Conservation (phyloP, 371 early-diverging fungal genomes). For the Funneliformis caledonium region DNA sequence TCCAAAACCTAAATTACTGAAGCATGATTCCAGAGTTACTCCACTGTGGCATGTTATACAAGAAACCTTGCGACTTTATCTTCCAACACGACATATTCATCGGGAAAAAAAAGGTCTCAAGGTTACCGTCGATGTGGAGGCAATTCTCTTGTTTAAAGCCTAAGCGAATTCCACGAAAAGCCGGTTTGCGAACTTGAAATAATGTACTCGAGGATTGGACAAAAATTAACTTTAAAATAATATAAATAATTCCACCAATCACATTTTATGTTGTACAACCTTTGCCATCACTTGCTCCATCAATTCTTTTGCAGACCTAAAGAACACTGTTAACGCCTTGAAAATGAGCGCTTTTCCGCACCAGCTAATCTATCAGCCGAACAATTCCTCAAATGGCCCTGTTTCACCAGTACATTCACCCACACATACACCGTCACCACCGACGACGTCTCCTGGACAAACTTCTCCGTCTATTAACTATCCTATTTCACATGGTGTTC, state of each 20-base stretch:
- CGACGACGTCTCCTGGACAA: constrained; percentile 32
- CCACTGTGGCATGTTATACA: not conserved
- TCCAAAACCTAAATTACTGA: too few species aligned
- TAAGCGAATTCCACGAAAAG: too few species aligned
- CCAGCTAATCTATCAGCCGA: constrained; percentile 36
- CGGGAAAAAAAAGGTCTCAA: not conserved
- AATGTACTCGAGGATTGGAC: too few species aligned
- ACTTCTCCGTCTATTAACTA: constrained; percentile 32
- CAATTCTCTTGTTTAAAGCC: not conserved
- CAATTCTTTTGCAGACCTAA: constrained; percentile 7
- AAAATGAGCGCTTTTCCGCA: constrained; percentile 37
- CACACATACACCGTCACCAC: constrained; percentile 38
- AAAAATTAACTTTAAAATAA: not conserved
- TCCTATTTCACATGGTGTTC: constrained; percentile 12
- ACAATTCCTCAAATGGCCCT: constrained; percentile 20
- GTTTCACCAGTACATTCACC: constrained; percentile 37
- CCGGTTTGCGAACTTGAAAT: too few species aligned
- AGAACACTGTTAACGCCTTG: constrained; percentile 9
- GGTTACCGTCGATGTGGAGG: not conserved
- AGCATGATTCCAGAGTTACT: not conserved
- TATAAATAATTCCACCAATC: constrained; percentile 22
- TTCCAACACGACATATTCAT: constrained; percentile 14
- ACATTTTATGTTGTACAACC: not conserved
- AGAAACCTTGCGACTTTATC: constrained; percentile 21
- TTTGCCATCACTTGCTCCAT: constrained; percentile 27